Evolutionary conservation across 257 asterid species (phyloP).

Genomic region (Linderniella brevidens): DNA sequence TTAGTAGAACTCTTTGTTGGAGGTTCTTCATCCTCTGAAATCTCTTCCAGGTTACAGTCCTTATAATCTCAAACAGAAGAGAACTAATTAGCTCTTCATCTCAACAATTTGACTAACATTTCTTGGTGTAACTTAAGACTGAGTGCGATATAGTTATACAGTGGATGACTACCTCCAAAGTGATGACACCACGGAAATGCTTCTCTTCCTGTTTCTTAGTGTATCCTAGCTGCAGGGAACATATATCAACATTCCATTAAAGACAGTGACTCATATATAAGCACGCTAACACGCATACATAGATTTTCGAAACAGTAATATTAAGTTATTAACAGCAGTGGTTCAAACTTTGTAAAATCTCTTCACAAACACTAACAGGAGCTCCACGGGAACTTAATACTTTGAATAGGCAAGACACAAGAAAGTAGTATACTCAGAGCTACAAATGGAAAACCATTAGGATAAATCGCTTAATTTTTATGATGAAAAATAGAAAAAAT

Average conservation of each 20-base stretch:
- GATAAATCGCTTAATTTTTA: neutral
- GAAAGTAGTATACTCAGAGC: too few species aligned
- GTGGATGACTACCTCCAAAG: slow-evolving; percentile 53
- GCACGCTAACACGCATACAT: neutral
- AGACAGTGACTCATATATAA: neutral
- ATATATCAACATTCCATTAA: neutral
- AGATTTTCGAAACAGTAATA: too few species aligned
- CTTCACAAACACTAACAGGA: too few species aligned
- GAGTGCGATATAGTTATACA: neutral
- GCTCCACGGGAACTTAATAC: too few species aligned
- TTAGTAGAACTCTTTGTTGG: slow-evolving; percentile 60
- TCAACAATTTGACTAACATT: too few species aligned
- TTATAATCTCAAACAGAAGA: slow-evolving; percentile 9
- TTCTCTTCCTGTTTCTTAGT: slow-evolving; percentile 93
- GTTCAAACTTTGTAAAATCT: too few species aligned
- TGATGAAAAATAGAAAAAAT: slow-evolving; percentile 8
- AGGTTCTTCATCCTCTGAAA: slow-evolving; percentile 39
- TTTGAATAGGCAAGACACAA: too few species aligned
- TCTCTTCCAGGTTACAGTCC: slow-evolving; percentile 73
- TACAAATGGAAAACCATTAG: neutral
- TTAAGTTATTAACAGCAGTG: too few species aligned
- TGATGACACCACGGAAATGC: slow-evolving; percentile 86
- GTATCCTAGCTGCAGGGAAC: slow-evolving; percentile 72
- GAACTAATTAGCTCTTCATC: too few species aligned
- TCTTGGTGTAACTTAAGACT: too few species aligned